A percentile compares a stretch with the other conserved stretches of the same genome.
Conservation (phyloP, 2,329 filamentous ascomycete species). For the Microdochium trichocladiopsis region DNA sequence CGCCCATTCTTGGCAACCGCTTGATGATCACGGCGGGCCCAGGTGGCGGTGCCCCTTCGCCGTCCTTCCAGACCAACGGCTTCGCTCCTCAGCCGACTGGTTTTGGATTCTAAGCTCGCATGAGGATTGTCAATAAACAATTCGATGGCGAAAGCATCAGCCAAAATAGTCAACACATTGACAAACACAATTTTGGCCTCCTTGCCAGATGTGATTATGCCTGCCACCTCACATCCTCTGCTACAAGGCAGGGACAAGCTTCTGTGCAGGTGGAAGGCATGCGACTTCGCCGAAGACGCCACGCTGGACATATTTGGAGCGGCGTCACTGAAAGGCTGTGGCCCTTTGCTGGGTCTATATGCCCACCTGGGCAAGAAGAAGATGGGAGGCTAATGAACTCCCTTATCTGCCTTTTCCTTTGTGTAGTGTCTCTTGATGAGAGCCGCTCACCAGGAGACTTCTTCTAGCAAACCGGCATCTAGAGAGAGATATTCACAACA, state of each 20-base stretch:
- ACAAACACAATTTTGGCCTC: not conserved
- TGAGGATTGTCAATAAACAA: not conserved
- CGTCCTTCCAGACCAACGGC: slow-evolving; percentile 77
- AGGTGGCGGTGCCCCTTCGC: slow-evolving; percentile 50
- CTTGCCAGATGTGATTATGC: too few relatives aligned
- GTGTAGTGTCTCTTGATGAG: not conserved
- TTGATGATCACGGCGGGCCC: slow-evolving; percentile 96
- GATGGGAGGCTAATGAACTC: not conserved
- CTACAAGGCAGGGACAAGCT: too few relatives aligned
- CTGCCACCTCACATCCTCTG: too few relatives aligned
- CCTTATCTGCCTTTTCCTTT: not conserved
- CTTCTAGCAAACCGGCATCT: not conserved
- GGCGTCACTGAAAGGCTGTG: too few relatives aligned
- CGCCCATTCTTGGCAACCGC: slow-evolving; percentile 83
- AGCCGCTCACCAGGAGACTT: not conserved
- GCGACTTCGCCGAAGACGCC: too few relatives aligned
- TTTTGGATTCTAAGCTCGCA: slow-evolving; percentile 49
- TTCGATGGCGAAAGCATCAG: too few relatives aligned
- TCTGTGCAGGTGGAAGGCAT: too few relatives aligned
- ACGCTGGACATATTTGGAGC: too few relatives aligned
- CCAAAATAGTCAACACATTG: too few relatives aligned
- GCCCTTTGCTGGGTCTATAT: too few relatives aligned
- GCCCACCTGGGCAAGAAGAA: not conserved
- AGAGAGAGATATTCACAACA: not conserved
- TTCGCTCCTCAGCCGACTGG: slow-evolving; percentile 85